phyloP scores from a whole-genome alignment of 176 grass and related monocot species.

The Zea mays region DNA sequence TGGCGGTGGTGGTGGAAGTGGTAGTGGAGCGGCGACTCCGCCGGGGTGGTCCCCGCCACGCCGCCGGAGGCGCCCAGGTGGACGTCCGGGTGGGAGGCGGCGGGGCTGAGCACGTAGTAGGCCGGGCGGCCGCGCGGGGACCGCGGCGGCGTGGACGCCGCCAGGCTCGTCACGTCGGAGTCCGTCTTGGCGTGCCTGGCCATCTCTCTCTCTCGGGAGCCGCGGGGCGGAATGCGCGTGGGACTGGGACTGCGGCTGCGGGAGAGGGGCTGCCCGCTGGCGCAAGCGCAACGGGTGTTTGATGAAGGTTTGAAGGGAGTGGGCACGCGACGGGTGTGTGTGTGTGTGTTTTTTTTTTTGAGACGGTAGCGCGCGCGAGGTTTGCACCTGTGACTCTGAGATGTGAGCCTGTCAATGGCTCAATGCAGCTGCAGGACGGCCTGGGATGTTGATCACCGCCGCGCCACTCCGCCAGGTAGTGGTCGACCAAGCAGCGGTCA shows the following conservation, averaged over 20 bases:
- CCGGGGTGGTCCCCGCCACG: constrained; percentile 66
- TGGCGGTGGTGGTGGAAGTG: constrained; percentile 39
- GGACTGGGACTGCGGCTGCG: not conserved
- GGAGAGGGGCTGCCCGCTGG: not conserved
- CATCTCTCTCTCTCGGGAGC: constrained; percentile 32
- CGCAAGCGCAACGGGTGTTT: constrained; percentile 24
- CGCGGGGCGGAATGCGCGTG: constrained; percentile 38
- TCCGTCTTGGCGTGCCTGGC: constrained; percentile 86
- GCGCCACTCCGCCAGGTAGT: too few species aligned
- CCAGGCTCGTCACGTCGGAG: constrained; percentile 91
- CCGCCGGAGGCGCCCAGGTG: constrained; percentile 43
- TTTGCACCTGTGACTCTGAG: not conserved
- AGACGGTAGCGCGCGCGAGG: constrained; percentile 17
- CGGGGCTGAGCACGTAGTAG: constrained; percentile 94
- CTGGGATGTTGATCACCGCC: too few species aligned
- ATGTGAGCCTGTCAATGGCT: not conserved
- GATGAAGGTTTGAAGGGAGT: constrained; percentile 31
- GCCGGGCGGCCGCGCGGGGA: constrained; percentile 70
- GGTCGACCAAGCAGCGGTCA: too few species aligned
- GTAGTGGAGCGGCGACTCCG: constrained; percentile 76
- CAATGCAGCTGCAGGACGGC: not conserved
- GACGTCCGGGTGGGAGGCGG: constrained; percentile 53
- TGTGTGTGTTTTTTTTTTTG: constrained; percentile 22
- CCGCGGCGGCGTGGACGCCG: constrained; percentile 78
- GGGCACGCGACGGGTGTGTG: not conserved